These are phyloP conservation scores for Rhodomyrtus psidioides DNA, from an alignment of 441 rosid species.

Conservation along the genomic window DNA sequence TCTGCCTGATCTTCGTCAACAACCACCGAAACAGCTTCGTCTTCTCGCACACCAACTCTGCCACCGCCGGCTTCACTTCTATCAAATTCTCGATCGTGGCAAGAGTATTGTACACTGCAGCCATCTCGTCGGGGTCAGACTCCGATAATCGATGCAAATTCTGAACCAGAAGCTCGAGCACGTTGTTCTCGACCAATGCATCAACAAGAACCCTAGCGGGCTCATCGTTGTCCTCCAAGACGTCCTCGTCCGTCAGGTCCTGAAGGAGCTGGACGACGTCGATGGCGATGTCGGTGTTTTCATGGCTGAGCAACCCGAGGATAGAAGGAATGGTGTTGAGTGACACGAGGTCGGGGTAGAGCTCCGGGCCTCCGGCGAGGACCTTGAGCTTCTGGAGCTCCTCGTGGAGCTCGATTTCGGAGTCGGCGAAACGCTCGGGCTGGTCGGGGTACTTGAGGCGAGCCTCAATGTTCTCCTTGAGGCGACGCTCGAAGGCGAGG, in stretches of 20 bases:
- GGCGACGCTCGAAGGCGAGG: constrained; percentile 93
- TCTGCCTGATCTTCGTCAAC: constrained; percentile 65
- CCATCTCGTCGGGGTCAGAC: constrained; percentile 69
- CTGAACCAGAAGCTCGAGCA: constrained; percentile 88
- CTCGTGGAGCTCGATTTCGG: constrained; percentile 87
- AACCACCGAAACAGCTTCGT: constrained; percentile 83
- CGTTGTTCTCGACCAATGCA: constrained; percentile 70
- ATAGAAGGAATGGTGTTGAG: constrained; percentile 72
- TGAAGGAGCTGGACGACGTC: constrained; percentile 89
- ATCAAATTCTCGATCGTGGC: constrained; percentile 92
- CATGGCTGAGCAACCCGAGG: constrained; percentile 73
- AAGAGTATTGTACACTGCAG: constrained; percentile 69
- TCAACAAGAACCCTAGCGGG: constrained; percentile 70
- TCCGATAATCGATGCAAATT: constrained; percentile 78
- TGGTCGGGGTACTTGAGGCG: constrained; percentile 91
- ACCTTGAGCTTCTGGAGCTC: constrained; percentile 85
- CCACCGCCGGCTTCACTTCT: constrained; percentile 88
- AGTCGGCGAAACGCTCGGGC: constrained; percentile 86
- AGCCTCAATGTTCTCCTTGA: constrained; percentile 91
- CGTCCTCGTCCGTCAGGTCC: constrained; percentile 91
- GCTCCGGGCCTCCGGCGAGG: constrained; percentile 94
- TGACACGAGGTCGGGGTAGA: constrained; percentile 78
- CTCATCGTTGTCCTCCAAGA: constrained; percentile 82
- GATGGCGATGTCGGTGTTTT: constrained; percentile 77
- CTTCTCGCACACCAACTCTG: constrained; percentile 86